phyloP scores from a whole-genome alignment of 108 stramenopile genomes.

The Nitzschia sp. region DNA sequence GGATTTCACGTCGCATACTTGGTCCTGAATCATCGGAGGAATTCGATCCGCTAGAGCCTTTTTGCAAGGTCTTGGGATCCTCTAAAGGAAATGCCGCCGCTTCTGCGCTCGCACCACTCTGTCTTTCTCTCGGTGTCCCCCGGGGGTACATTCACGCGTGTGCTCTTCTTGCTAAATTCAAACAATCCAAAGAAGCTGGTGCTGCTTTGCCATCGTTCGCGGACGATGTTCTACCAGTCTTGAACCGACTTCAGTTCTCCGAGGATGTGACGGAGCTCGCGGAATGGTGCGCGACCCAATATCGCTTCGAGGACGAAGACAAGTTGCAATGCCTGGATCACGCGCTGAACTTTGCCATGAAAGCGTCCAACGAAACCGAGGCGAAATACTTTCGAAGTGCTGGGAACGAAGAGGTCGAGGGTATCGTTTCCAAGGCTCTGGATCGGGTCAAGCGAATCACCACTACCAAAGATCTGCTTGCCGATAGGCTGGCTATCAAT shows the following conservation, averaged over 20 bases:
- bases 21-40: conserved; percentile 27
- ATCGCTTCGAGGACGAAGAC: conserved; percentile 50
- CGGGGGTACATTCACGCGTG: conserved; percentile 75
- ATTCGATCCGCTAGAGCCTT: conserved; percentile 76
- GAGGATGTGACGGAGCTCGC: conserved; percentile 66
- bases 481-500: conserved; percentile 63
- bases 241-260: conserved; percentile 52
- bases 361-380: conserved; percentile 73
- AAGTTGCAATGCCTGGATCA: conserved; percentile 71
- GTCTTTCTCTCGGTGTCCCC: conserved; percentile 68
- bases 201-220: conserved; percentile 61
- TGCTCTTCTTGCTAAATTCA: conserved; percentile 57
- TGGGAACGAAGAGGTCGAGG: background rate
- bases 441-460: conserved; percentile 64
- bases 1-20: conserved; percentile 2
- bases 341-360: conserved; percentile 63
- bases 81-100: conserved; percentile 34
- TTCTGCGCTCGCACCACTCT: conserved; percentile 72
- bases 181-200: conserved; percentile 36
- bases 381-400: background rate
- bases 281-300: conserved; percentile 77
- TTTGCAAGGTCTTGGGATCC: conserved; percentile 44
- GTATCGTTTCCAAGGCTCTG: conserved; percentile 47
- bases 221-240: conserved; percentile 55
- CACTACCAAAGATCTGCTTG: conserved; percentile 60